A percentile compares a stretch with the other conserved stretches of the same genome.
These are phyloP conservation scores for Amanita subjunquillea DNA, from an alignment of 768 basidiomycete species.

Conservation along the genomic window DNA sequence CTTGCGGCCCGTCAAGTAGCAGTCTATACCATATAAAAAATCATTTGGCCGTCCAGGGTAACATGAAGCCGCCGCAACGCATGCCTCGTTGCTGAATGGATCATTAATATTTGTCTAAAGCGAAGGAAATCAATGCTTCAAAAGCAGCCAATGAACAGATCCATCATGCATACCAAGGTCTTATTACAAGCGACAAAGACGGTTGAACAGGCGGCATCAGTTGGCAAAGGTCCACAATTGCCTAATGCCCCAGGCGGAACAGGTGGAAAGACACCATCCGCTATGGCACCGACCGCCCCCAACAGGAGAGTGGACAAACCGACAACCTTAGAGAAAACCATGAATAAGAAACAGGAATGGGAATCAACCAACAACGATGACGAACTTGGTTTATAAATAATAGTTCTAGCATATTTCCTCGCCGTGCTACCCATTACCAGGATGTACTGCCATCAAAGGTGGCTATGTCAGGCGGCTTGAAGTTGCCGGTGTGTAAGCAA, in stretches of 20 bases:
- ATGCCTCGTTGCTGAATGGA: conserved; percentile 6
- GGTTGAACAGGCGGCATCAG: conserved; percentile 6
- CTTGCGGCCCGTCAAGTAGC: neutral
- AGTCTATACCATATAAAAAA: conserved; percentile 5
- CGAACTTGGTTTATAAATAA: neutral
- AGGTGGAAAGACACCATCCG: conserved; percentile 8
- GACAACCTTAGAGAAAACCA: neutral
- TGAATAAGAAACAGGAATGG: neutral
- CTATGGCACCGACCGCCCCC: neutral
- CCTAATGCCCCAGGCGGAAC: neutral
- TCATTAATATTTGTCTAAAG: neutral
- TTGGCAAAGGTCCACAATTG: conserved; percentile 5
- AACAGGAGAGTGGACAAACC: neutral
- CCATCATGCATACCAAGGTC: conserved; percentile 3
- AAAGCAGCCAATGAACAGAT: neutral
- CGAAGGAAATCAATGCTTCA: neutral
- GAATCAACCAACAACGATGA: neutral
- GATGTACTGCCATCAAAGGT: too few species aligned
- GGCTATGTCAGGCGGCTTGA: too few species aligned
- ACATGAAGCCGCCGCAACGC: conserved; percentile 9
- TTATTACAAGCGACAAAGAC: conserved; percentile 7
- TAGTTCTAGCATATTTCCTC: neutral
- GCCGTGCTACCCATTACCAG: neutral
- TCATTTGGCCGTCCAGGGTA: conserved; percentile 3
- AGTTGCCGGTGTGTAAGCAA: too few species aligned